Conservation (phyloP, 2,329 filamentous ascomycete species). For the Sporothrix brunneoviolacea region DNA sequence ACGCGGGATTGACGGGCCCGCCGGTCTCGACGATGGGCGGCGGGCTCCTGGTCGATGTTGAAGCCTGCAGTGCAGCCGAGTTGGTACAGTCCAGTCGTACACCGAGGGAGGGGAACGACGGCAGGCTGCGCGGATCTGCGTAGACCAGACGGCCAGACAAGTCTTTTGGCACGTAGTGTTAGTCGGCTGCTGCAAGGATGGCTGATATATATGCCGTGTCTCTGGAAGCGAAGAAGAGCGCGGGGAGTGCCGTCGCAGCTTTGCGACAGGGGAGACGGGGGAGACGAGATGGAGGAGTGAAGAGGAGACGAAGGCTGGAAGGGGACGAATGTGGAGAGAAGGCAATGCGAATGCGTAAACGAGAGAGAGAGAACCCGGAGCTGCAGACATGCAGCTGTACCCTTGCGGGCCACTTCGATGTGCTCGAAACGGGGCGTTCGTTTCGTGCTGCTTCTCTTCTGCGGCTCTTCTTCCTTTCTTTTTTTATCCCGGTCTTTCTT, state of each 20-base stretch:
- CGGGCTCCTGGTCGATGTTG: conserved; percentile 9
- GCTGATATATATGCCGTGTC: no score
- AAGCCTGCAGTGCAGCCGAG: conserved; percentile 6
- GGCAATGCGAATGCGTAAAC: no score
- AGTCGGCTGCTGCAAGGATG: neutral
- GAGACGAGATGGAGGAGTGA: neutral
- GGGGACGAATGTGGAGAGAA: no score
- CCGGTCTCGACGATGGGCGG: conserved; percentile 3
- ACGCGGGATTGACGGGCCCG: conserved; percentile 8
- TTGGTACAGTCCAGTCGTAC: conserved; percentile 37
- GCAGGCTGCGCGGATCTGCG: conserved; percentile 65
- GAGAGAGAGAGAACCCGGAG: no score
- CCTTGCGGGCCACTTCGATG: conserved; percentile 3
- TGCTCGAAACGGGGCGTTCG: no score
- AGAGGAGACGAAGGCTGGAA: neutral
- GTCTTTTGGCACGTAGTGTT: conserved; percentile 4
- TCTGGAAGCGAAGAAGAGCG: no score
- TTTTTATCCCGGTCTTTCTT: neutral
- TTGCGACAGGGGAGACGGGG: neutral
- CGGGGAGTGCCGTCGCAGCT: no score
- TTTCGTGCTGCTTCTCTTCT: no score
- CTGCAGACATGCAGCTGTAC: neutral
- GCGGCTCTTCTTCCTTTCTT: neutral
- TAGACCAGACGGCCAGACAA: conserved; percentile 52
- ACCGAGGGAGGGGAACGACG: conserved; percentile 65